Conservation (phyloP, 2,329 filamentous ascomycete genomes). For the Ramularia collo-cygni region DNA sequence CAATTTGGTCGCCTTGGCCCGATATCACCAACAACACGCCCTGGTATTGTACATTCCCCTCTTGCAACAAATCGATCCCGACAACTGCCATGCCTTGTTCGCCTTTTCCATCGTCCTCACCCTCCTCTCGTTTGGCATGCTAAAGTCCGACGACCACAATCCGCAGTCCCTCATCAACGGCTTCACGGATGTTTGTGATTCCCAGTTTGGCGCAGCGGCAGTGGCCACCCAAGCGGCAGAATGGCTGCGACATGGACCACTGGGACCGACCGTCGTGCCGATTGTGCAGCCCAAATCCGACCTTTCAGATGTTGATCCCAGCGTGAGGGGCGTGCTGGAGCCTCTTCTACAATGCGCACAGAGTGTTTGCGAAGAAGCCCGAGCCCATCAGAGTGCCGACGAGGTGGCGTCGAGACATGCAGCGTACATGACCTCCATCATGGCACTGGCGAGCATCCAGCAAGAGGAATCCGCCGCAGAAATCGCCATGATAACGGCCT, state of each 20-base stretch:
- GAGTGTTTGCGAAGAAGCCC: not conserved
- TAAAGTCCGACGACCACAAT: slow-evolving; percentile 7
- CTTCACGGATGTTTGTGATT: slow-evolving; percentile 16
- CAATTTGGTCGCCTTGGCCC: slow-evolving; percentile 12
- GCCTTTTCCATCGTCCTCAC: slow-evolving; percentile 16
- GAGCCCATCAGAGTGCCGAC: slow-evolving; percentile 5
- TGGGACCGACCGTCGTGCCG: slow-evolving; percentile 8
- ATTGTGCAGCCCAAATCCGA: slow-evolving; percentile 6
- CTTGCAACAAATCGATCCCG: slow-evolving; percentile 15
- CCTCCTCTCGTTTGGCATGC: slow-evolving; percentile 13
- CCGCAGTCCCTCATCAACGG: slow-evolving; percentile 7
- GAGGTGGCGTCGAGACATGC: slow-evolving; percentile 1
- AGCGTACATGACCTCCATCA: slow-evolving; percentile 15
- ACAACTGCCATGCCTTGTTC: slow-evolving; percentile 19
- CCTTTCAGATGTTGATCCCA: slow-evolving; percentile 10
- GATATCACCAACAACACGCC: slow-evolving; percentile 21
- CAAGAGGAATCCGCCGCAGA: too few relatives aligned
- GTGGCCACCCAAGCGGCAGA: slow-evolving; percentile 11
- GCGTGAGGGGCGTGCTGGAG: slow-evolving; percentile 11
- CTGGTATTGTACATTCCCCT: slow-evolving; percentile 18
- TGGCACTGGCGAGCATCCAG: slow-evolving; percentile 4
- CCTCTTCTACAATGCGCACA: slow-evolving; percentile 8
- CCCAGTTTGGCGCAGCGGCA: slow-evolving; percentile 11
- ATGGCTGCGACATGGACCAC: slow-evolving; percentile 9
- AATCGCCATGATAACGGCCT: slow-evolving; percentile 9